These are phyloP conservation scores for Acacia melanoxylon DNA, from an alignment of 306 rosid genomes.

Conservation along the genomic window DNA sequence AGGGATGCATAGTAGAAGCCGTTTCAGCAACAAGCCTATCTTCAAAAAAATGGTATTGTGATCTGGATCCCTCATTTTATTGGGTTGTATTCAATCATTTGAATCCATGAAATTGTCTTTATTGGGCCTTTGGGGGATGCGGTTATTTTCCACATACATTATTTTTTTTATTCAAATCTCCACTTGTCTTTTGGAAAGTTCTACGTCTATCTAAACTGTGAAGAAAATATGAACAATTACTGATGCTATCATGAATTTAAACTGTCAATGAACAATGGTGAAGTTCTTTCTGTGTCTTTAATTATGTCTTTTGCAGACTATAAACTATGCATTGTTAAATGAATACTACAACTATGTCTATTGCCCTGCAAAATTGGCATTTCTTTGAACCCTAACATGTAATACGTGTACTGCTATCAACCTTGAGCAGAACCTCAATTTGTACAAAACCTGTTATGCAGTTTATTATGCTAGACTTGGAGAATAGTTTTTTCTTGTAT, in stretches of 20 bases:
- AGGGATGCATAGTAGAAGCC: slow-evolving; percentile 65
- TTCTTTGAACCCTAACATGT: not conserved
- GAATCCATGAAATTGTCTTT: not conserved
- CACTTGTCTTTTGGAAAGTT: no score
- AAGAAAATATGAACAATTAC: no score
- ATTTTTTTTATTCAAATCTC: no score
- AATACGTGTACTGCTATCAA: not conserved
- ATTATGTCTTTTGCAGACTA: no score
- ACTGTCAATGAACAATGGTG: no score
- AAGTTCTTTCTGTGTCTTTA: no score
- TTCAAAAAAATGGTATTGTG: slow-evolving; percentile 81
- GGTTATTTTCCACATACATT: not conserved
- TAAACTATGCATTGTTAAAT: not conserved
- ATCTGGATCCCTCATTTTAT: slow-evolving; percentile 15
- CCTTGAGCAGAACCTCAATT: slow-evolving; percentile 5
- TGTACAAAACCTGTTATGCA: not conserved
- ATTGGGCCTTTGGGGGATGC: not conserved
- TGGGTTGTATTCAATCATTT: slow-evolving; percentile 25
- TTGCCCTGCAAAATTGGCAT: no score
- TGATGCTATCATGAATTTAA: no score
- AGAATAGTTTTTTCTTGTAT: not conserved
- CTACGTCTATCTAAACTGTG: no score
- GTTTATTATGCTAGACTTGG: slow-evolving; percentile 9
- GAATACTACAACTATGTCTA: not conserved
- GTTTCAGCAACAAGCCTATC: slow-evolving; percentile 72